Evolutionary conservation across 2,329 filamentous ascomycete species (phyloP), one percentile per base, ranked within the genome.

Genomic region (Sporothrix luriei): DNA sequence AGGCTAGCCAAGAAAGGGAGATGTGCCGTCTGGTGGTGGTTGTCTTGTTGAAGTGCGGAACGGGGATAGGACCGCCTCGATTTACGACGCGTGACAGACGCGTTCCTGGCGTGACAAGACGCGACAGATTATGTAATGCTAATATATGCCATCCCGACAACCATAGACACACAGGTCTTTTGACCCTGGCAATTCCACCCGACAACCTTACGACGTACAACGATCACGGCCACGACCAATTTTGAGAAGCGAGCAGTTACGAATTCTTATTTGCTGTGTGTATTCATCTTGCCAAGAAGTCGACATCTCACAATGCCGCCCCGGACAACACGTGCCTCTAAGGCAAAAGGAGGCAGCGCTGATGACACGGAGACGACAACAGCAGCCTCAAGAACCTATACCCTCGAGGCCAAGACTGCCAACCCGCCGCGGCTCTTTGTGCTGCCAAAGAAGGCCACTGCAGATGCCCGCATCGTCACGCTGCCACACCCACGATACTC

Each of bases 401-500:
- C 75, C 2, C 76, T 87, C 21, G 73, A 81, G 4, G 66, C 80
- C 16, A 78, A 79, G 61, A 76, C 77, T 13, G 73, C 78, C 29
- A 84, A 81, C 52, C 80, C 85, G 11, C 83, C 84, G 3, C 84
- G 83, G 68, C 77, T 91, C 62, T 88, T 91, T 76, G 82, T 91
- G 70, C 79, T 91, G 6, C 89, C 88, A 16, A 82, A 81, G n/a
- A 79, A 81, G 72, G 83, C 85, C 16, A 83, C 81, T 0, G 70
- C 81, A n/a, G 81, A 84, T 4, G 84, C 88, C 26, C 84, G 84
- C 68, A 85, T 91, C 68, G 80, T 89, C 66, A 85, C 84, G 1
- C 81, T 91, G 49, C 83, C 85, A 24, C 84, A 90, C 73, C 88
- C 88, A 4, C 83, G 87, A 74, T 83, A 84, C 73, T 78, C 69